Evolutionary conservation across 345 rosid genomes (phyloP), one percentile per base, ranked within the genome.

Genomic region (Euphorbia lathyris): DNA sequence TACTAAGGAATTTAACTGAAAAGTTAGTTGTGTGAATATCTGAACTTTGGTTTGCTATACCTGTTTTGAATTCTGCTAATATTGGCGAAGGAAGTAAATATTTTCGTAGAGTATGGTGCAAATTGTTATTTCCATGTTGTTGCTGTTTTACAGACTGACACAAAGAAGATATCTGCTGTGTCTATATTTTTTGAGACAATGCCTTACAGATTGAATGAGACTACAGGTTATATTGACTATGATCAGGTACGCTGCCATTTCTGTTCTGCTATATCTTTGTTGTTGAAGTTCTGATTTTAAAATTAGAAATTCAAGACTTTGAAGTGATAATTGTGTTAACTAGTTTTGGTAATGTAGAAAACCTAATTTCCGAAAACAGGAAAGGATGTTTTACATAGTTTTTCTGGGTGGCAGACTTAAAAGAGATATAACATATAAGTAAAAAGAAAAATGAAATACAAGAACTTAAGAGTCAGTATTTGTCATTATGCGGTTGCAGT

Each of bases 121-220:
- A 25, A 58, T 58, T 23, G 5, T 69, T 66, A 56, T 65, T 51
- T 57, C 66, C 6, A 20, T 75, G 40, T 62, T 14, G 13, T 73
- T 73, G 66, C 66, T 71, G 14, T 30, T 70, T 23, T 72, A 78
- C 87, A 91, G 98, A 94, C 98, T 69, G 97, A 91, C 77, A 89
- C 97, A 0, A 94, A 91, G 83, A 91, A 91, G 79, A 91, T 94
- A 77, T 94, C 98, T 69, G 98, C 97, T 42, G 97, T 91, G 14
- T 94, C 98, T 73, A 89, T 91, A 66, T 91, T 89, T 79, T 94
- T 94, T 74, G 96, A 94, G 87, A 91, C 96, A 56, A 87, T 94
- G 98, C 98, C 98, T 11, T 94, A 94, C 70, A 86, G 98, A 86
- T 80, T 94, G 78, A 65, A 94, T 66, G 98, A 94, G 83, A 86